Evolutionary conservation across 139 green algal species (phyloP).

Genomic region (Chlamydomonas eustigma): DNA sequence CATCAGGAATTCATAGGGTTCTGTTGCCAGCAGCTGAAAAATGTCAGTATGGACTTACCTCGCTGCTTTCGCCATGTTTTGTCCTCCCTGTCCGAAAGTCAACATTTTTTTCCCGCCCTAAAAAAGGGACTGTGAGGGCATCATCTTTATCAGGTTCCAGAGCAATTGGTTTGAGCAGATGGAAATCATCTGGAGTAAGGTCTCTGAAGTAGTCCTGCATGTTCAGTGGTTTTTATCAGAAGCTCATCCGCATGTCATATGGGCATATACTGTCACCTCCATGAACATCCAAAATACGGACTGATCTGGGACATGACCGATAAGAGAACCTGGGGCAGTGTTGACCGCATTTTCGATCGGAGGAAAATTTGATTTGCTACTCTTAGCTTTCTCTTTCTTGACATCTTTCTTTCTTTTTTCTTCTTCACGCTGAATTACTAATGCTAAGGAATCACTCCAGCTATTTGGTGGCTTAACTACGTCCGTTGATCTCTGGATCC

Average conservation of each 20-base stretch:
- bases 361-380: background rate
- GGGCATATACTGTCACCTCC: too few species aligned
- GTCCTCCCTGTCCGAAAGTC: background rate
- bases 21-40: too few species aligned
- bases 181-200: constrained; percentile 65
- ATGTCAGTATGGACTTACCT: too few species aligned
- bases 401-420: constrained; percentile 37
- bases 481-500: constrained; percentile 4
- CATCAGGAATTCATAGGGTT: too few species aligned
- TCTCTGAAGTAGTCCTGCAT: constrained; percentile 76
- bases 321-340: constrained; percentile 28
- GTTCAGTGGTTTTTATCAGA: background rate
- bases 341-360: background rate
- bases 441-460: constrained; percentile 45
- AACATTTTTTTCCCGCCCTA: constrained; percentile 27
- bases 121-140: constrained; percentile 41
- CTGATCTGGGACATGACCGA: constrained; percentile 36
- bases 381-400: constrained; percentile 19
- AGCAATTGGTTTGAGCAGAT: constrained; percentile 36
- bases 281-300: constrained; percentile 68
- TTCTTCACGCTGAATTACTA: constrained; percentile 47
- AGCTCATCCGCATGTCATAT: too few species aligned
- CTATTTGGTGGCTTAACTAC: constrained; percentile 31
- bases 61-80: background rate
- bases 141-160: constrained; percentile 47